These are phyloP conservation scores for Vanilla planifolia DNA, from an alignment of 106 monocot species.

Conservation along the genomic window DNA sequence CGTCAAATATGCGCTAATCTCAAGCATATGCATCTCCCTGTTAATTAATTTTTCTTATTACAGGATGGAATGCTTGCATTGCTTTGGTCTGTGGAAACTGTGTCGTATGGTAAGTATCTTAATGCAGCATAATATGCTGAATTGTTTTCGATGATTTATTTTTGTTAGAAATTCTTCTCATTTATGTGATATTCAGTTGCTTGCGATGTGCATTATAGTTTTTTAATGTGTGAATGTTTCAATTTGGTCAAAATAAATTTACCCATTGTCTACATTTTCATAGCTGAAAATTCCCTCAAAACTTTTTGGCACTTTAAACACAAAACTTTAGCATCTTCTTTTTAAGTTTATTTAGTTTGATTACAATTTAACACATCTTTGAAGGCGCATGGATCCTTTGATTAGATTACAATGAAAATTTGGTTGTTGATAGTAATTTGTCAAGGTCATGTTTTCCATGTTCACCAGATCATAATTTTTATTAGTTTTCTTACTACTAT, in stretches of 20 bases:
- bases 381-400: too few species aligned
- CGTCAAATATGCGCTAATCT: too few species aligned
- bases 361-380: background rate
- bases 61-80: constrained; percentile 99
- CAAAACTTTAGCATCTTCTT: background rate
- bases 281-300: background rate
- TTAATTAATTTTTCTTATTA: constrained; percentile 2
- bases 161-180: background rate
- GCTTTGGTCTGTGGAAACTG: constrained; percentile 96
- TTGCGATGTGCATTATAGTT: background rate
- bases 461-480: too few species aligned
- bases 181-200: background rate
- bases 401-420: too few species aligned
- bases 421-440: too few species aligned
- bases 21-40: too few species aligned
- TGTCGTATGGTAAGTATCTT: constrained; percentile 74
- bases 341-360: background rate
- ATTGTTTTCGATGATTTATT: background rate
- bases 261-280: background rate
- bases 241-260: background rate
- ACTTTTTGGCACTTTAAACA: background rate
- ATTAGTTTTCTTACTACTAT: too few species aligned
- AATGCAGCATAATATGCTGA: background rate
- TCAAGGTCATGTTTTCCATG: too few species aligned
- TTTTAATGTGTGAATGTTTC: background rate